Evolutionary conservation across 1,284 basidiomycete genomes (phyloP), one percentile per base, ranked within the genome.

Genomic region (Prillingera fragicola): DNA sequence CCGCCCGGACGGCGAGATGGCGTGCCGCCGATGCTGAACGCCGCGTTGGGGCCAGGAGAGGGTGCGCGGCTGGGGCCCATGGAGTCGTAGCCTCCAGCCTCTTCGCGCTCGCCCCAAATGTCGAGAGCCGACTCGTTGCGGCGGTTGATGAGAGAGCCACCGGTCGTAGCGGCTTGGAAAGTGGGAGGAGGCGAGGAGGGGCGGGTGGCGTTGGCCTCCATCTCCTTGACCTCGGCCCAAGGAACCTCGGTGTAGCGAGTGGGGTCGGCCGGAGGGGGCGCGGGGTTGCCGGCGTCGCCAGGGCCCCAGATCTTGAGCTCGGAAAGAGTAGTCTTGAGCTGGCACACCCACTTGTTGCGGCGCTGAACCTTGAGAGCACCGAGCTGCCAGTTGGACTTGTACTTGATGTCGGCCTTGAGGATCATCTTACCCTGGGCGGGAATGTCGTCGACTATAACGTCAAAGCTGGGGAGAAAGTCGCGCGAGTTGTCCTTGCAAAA

Each of bases 271-370:
- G 75, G 70, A 9, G 62, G 52, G 32, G 67, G 80, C 62, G 62
- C 73, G 57, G 45, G 87, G 81, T 75, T 83, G 23, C 73, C 73
- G 13, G 67, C 75, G 21, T 85, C 87, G 38, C 48, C 71, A 5
- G 87, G 85, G 5, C 87, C 88, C 59, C 75, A 89, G 50, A 94
- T 83, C 56, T 80, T 75, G 41, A 83, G 72, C 45, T 87, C 82
- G 26, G 76, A 75, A 47, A 94, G 72, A 25, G 59, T 76, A 31
- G 78, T 67, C 71, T 91, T 92, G 50, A 95, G 75, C 19, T 85
- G 84, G 65, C 87, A 91, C 29, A 91, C 78, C 87, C 88, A 92
- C 71, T 87, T 88, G 75, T 92, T 92, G 41, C 87, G 78, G 45
- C 89, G 80, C 72, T 84, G 73, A 0, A 71, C 64, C 50, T 69